A percentile compares a stretch with the other conserved stretches of the same genome.
Conservation (phyloP, 2,329 filamentous ascomycete species). For the Verticillium longisporum region DNA sequence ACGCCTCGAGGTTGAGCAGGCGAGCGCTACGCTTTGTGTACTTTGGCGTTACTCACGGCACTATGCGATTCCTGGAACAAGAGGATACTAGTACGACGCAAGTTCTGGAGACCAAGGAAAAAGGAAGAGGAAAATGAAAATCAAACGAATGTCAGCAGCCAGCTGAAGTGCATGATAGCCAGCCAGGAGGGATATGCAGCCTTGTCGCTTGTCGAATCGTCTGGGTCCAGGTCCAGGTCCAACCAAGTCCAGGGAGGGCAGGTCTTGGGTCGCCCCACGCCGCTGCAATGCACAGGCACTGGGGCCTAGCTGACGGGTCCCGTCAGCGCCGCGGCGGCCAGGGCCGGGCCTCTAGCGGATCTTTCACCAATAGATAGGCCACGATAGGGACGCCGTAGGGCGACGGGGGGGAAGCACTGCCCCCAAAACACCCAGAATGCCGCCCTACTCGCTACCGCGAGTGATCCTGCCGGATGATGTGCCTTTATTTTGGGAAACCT, state of each 20-base stretch:
- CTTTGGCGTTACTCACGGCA: background rate
- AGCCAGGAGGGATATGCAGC: background rate
- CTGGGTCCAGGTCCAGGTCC: slow-evolving; percentile 1
- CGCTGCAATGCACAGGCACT: background rate
- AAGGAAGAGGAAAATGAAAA: background rate
- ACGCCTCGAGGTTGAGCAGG: background rate
- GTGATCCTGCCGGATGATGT: background rate
- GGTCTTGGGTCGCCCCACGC: background rate
- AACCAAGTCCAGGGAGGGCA: background rate
- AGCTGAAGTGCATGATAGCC: background rate
- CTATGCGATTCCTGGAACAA: too few species aligned
- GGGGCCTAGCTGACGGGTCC: background rate
- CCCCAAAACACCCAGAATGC: background rate
- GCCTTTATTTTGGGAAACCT: too few species aligned
- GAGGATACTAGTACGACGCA: too few species aligned
- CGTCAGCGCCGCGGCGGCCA: background rate
- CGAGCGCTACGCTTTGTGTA: background rate
- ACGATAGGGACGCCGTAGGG: background rate
- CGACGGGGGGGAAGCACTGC: background rate
- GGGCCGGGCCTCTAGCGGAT: background rate
- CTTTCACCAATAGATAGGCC: background rate
- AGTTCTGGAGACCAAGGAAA: background rate
- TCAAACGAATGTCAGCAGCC: background rate
- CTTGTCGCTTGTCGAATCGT: too few species aligned
- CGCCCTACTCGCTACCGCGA: too few species aligned